Base-by-base conservation (phyloP, 2,329 filamentous ascomycete species). In the Arthroderma sp. region DNA sequence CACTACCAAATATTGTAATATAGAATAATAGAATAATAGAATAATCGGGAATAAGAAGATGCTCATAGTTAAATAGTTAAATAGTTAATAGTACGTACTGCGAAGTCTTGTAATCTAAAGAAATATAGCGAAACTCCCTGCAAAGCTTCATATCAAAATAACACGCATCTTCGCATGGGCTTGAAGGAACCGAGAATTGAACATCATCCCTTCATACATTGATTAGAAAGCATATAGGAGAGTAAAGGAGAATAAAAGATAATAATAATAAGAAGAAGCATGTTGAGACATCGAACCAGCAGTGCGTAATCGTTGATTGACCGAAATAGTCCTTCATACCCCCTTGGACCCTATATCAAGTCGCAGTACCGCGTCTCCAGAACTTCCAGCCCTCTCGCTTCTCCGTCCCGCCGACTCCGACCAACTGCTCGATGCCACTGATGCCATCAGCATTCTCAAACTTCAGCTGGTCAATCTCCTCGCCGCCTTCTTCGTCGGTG, bases 391-490 rank as follows among this genome's bases (percentile, higher is more conserved):
- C 87, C 65, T 88, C 85, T 60, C 85, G 76, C 66, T 86, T 85
- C 51, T 86, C 85, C 0, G 76, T 78, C 23, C 81, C 78, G 2
- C 83, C 83, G 1, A 95, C 88, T 15, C 91, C 91, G 0, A 96
- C 91, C 41, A 98, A 75, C 64, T 80, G 79, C 71, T 97, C 91
- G 19, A 98, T 87, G 0, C 88, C 93, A 56, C 91, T 86, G 38
- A 84, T 86, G 0, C 88, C 91, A 56, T 89, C 81, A 0, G 89
- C 93, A 57, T 84, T 87, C 56, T 97, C 77, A 69, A 98, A 88
- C 66, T 85, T 86, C 59, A 96, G 89, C 66, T 91, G 79, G 65
- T 95, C 88, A 66, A 98, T 97, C 73, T 96, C 91, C 75, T 93
- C 88, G 23, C 89, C 89, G 35, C 88, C 88, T 62, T 88, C 82